These are phyloP conservation scores for Gossypium australe DNA, from an alignment of 345 rosid genomes.

Conservation along the genomic window DNA sequence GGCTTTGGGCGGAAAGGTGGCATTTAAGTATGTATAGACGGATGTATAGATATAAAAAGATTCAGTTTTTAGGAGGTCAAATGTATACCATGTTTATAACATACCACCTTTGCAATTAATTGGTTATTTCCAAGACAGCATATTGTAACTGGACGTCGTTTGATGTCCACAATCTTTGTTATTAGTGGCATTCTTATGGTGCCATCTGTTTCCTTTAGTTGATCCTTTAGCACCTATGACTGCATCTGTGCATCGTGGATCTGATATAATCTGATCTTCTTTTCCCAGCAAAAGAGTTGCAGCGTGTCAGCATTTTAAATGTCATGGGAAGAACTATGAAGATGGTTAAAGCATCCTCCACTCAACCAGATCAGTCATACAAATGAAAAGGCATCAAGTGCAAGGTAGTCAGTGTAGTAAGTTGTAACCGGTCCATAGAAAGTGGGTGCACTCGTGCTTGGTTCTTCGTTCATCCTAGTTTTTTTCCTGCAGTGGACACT, in stretches of 20 bases:
- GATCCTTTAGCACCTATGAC: not conserved
- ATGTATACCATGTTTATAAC: not conserved
- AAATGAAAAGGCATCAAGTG: not conserved
- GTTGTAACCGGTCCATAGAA: not conserved
- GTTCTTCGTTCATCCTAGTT: not conserved
- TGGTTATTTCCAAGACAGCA: not conserved
- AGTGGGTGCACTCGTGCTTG: not conserved
- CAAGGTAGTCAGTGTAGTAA: not conserved
- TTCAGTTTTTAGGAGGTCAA: not conserved
- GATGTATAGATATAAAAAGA: not conserved
- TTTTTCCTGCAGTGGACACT: not conserved
- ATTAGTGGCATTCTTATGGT: not conserved
- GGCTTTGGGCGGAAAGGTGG: no score
- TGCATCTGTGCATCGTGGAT: not conserved
- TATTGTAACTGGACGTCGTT: not conserved
- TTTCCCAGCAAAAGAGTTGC: not conserved
- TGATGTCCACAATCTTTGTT: not conserved
- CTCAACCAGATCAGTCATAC: not conserved
- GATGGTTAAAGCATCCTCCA: not conserved
- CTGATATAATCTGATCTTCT: not conserved
- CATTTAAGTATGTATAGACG: not conserved
- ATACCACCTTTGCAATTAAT: not conserved
- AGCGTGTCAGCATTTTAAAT: not conserved
- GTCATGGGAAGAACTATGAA: conserved; percentile 6
- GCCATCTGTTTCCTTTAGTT: not conserved